Base-by-base conservation (phyloP, 2,329 filamentous ascomycete species). In the Diaporthe sp. region DNA sequence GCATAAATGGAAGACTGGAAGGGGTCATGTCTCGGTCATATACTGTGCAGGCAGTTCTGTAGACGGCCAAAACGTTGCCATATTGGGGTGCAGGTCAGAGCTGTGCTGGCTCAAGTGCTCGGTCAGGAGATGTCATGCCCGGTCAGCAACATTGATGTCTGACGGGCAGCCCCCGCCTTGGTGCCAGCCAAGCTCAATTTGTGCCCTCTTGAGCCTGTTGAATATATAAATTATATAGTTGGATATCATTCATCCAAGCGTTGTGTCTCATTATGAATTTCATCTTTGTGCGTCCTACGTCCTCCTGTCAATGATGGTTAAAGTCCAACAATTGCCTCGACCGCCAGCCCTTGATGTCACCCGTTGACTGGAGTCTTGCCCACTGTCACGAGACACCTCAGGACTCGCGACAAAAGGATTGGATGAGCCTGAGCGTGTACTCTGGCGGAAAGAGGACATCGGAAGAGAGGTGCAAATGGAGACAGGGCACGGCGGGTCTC, bases 111-210 rank as follows among this genome's bases (percentile, higher is more conserved):
- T n/a, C n/a, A n/a, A n/a, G n/a, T n/a, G n/a, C n/a, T 19, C 17
- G 39, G 58, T 63, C 58, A 63, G 37, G 25, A n/a, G 17, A 4
- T 44, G 58, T 63, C 58, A 63, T 27, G 5, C 25, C 25, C 4
- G 37, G 58, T 63, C 58, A 63, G 58, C 58, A 44, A 19, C 37
- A n/a, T n/a, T n/a, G n/a, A n/a, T n/a, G n/a, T 42, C 37, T 61
- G 35, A 39, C 32, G 12, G n/a, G 5, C 17, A 22, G 19, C 17
- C 42, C 42, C 17, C 9, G 17, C 42, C 42, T 42, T 4, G 39
- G 19, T 42, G 39, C 39, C 39, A 42, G 39, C 15, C 42, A 22
- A 27, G 35, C 56, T 37, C 1, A 19, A 15, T 35, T 42, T n/a
- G 19, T 39, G 4, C 22, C n/a, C 7, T 42, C 30, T 17, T 58